phyloP scores from a whole-genome alignment of 1,284 basidiomycete genomes.

The Schizophyllum commune region DNA sequence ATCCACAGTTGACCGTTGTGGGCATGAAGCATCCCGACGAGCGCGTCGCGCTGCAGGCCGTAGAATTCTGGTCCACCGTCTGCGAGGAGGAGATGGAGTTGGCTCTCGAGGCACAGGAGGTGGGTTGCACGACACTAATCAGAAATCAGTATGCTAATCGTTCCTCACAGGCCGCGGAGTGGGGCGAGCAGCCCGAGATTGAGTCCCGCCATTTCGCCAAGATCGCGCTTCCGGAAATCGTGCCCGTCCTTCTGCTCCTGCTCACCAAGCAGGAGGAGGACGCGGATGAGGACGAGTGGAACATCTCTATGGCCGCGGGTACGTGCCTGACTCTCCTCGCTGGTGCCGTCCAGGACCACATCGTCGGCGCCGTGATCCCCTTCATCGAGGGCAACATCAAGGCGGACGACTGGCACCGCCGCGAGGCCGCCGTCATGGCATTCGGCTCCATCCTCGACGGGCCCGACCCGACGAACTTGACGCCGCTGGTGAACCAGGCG shows the following conservation, averaged over 20 bases:
- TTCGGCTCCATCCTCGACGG: slow-evolving; percentile 98
- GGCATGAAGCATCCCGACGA: slow-evolving; percentile 96
- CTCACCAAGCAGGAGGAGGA: slow-evolving; percentile 95
- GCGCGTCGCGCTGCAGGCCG: slow-evolving; percentile 89
- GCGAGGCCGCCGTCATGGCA: slow-evolving; percentile 97
- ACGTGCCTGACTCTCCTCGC: slow-evolving; percentile 89
- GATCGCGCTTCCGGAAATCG: slow-evolving; percentile 89
- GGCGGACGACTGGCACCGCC: slow-evolving; percentile 85
- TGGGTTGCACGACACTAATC: slow-evolving; percentile 24
- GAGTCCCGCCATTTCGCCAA: slow-evolving; percentile 92
- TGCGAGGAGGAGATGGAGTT: slow-evolving; percentile 97
- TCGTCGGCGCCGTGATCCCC: slow-evolving; percentile 91
- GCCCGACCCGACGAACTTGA: slow-evolving; percentile 81
- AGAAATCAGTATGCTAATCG: slow-evolving; percentile 5
- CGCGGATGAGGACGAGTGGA: slow-evolving; percentile 99
- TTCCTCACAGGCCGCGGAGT: slow-evolving; percentile 68
- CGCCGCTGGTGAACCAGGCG: slow-evolving; percentile 91
- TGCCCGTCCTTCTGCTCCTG: slow-evolving; percentile 86
- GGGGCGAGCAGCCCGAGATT: slow-evolving; percentile 83
- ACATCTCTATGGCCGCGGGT: slow-evolving; percentile 95
- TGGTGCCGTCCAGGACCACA: slow-evolving; percentile 83
- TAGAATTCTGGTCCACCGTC: slow-evolving; percentile 99
- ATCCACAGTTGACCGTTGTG: slow-evolving; percentile 82
- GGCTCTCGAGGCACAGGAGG: slow-evolving; percentile 88
- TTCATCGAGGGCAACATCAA: slow-evolving; percentile 98